phyloP scores from a whole-genome alignment of 2,329 filamentous ascomycete species.

The Dichotomopilus funicola region DNA sequence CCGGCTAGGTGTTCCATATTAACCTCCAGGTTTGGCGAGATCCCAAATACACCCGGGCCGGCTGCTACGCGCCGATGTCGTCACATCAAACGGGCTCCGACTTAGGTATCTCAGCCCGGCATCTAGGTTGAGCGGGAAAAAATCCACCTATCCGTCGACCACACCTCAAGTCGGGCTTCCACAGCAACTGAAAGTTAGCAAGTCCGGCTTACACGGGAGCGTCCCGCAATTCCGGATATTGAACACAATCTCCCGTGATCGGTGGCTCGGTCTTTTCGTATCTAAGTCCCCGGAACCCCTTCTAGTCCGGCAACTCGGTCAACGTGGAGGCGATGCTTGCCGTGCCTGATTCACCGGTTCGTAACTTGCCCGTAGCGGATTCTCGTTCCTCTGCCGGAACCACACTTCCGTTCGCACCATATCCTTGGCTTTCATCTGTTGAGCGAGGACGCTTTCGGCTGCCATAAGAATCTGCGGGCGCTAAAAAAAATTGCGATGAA shows the following conservation, averaged over 20 bases:
- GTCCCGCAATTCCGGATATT: no score
- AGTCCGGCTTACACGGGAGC: not conserved
- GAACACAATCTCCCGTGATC: no score
- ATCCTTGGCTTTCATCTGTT: not conserved
- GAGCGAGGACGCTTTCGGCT: no score
- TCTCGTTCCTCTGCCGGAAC: not conserved
- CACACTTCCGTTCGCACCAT: not conserved
- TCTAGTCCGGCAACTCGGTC: not conserved
- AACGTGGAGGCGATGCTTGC: constrained; percentile 7
- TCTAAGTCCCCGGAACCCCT: constrained; percentile 4
- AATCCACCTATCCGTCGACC: constrained; percentile 2
- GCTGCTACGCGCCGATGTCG: constrained; percentile 8
- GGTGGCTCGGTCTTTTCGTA: not conserved
- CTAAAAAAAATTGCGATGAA: not conserved
- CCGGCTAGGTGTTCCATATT: constrained; percentile 8
- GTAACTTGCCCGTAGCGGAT: constrained; percentile 8
- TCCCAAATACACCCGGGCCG: not conserved
- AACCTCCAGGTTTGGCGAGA: not conserved
- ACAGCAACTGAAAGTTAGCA: no score
- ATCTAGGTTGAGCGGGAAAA: not conserved
- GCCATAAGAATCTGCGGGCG: not conserved
- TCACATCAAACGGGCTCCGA: not conserved
- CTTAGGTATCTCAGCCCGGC: no score
- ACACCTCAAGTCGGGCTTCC: not conserved
- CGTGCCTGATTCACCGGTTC: constrained; percentile 20